phyloP scores from a whole-genome alignment of 139 green algal genomes.

The Chlamydomonas applanata region DNA sequence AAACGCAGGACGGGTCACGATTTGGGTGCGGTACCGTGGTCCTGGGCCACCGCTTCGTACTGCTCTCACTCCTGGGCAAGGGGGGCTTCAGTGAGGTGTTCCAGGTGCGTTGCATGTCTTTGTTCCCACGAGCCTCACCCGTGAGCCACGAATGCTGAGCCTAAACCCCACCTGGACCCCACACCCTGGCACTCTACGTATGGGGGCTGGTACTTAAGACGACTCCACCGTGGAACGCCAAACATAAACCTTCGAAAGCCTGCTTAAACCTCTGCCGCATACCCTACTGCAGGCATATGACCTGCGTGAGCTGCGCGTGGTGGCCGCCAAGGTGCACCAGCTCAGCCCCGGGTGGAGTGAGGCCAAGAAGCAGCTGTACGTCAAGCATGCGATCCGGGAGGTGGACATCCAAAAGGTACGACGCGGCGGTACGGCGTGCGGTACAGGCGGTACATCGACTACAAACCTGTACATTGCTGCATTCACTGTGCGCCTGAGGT shows the following conservation, averaged over 20 bases:
- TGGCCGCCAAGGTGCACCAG: slow-evolving; percentile 85
- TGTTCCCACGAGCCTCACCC: too few relatives aligned
- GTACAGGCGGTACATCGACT: too few relatives aligned
- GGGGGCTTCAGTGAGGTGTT: slow-evolving; percentile 95
- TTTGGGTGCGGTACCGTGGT: slow-evolving; percentile 19
- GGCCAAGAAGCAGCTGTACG: slow-evolving; percentile 81
- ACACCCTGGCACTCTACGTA: background rate
- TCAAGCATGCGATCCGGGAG: slow-evolving; percentile 88
- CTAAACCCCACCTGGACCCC: background rate
- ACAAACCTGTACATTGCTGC: too few relatives aligned
- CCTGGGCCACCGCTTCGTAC: slow-evolving; percentile 76
- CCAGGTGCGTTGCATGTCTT: too few relatives aligned
- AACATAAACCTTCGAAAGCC: background rate
- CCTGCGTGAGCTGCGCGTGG: slow-evolving; percentile 53
- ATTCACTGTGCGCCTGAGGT: too few relatives aligned
- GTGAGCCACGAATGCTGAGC: too few relatives aligned
- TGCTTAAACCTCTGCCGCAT: too few relatives aligned
- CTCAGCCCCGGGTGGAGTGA: slow-evolving; percentile 77
- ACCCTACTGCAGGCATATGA: slow-evolving; percentile 60
- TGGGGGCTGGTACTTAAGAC: background rate
- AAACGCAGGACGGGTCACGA: slow-evolving; percentile 2
- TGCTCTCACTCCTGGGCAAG: slow-evolving; percentile 86
- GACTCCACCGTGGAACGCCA: too few relatives aligned
- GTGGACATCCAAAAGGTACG: slow-evolving; percentile 87
- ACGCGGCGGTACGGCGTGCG: too few relatives aligned